Conservation (phyloP, 2,329 filamentous ascomycete genomes). For the Ramularia endophylla region DNA sequence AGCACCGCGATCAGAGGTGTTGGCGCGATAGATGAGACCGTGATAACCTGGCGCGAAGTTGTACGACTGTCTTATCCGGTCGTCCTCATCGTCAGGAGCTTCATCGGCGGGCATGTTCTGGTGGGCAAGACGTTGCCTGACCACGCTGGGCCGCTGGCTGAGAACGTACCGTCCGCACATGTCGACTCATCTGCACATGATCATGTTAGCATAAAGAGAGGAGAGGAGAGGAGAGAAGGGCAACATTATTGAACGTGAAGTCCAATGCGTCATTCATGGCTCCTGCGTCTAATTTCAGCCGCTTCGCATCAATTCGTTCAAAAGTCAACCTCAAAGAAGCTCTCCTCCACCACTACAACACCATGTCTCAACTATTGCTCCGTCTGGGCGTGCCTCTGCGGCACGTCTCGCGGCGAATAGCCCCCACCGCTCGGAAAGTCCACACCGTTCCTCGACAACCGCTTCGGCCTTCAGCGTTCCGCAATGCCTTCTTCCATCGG, state of each 20-base stretch:
- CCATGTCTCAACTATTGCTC: too few species aligned
- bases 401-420: too few species aligned
- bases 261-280: too few species aligned
- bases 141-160: constrained; percentile 58
- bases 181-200: too few species aligned
- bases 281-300: too few species aligned
- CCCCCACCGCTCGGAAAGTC: constrained; percentile 10
- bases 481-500: constrained; percentile 4
- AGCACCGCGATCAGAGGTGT: constrained; percentile 43
- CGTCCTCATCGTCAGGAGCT: constrained; percentile 56
- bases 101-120: constrained; percentile 64
- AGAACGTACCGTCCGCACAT: constrained; percentile 68
- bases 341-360: too few species aligned
- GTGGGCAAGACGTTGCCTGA: constrained; percentile 66
- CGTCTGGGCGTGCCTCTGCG: too few species aligned
- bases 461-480: constrained; percentile 10
- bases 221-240: too few species aligned
- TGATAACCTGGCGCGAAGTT: constrained; percentile 88
- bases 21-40: constrained; percentile 79
- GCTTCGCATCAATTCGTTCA: too few species aligned
- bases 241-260: too few species aligned
- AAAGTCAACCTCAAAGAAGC: neutral
- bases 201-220: too few species aligned
- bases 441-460: constrained; percentile 9
- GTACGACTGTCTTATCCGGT: constrained; percentile 69